Evolutionary conservation across 352 stramenopile genomes (phyloP).

Genomic region (Phytophthora citricola): DNA sequence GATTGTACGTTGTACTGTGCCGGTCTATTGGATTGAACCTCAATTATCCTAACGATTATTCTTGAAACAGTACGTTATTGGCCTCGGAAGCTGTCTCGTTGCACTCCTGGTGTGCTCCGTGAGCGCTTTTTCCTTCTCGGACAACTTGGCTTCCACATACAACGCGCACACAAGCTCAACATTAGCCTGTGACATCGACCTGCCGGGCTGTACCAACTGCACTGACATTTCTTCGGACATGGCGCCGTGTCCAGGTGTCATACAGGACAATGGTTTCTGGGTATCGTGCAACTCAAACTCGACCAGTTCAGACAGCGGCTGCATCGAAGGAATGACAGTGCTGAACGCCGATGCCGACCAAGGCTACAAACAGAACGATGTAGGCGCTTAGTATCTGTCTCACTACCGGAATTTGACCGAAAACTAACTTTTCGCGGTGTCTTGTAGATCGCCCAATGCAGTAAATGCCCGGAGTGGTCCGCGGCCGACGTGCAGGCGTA

Average conservation of each 20-base stretch:
- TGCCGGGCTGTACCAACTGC: slow-evolving; percentile 83
- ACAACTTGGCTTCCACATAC: slow-evolving; percentile 62
- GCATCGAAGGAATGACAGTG: slow-evolving; percentile 61
- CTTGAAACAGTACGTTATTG: slow-evolving; percentile 67
- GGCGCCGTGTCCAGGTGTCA: slow-evolving; percentile 52
- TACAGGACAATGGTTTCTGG: slow-evolving; percentile 47
- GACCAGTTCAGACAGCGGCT: slow-evolving; percentile 34
- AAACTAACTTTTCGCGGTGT: slow-evolving; percentile 17
- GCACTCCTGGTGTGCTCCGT: slow-evolving; percentile 69
- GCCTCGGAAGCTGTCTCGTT: slow-evolving; percentile 64
- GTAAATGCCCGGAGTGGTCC: slow-evolving; percentile 84
- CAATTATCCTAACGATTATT: no score
- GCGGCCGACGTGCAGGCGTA: slow-evolving; percentile 70
- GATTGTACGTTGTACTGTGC: slow-evolving; percentile 54
- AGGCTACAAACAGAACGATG: slow-evolving; percentile 66
- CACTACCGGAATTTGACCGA: not conserved
- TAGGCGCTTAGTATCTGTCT: slow-evolving; percentile 15
- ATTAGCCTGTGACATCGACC: slow-evolving; percentile 72
- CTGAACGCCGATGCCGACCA: slow-evolving; percentile 59
- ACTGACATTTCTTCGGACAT: slow-evolving; percentile 41
- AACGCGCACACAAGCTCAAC: slow-evolving; percentile 46
- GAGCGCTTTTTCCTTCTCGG: slow-evolving; percentile 74
- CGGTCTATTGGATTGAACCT: no score
- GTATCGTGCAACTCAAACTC: slow-evolving; percentile 41
- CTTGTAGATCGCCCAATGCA: slow-evolving; percentile 66